These are phyloP conservation scores for Solanum pimpinellifolium DNA, from an alignment of 257 asterid species.

Conservation along the genomic window DNA sequence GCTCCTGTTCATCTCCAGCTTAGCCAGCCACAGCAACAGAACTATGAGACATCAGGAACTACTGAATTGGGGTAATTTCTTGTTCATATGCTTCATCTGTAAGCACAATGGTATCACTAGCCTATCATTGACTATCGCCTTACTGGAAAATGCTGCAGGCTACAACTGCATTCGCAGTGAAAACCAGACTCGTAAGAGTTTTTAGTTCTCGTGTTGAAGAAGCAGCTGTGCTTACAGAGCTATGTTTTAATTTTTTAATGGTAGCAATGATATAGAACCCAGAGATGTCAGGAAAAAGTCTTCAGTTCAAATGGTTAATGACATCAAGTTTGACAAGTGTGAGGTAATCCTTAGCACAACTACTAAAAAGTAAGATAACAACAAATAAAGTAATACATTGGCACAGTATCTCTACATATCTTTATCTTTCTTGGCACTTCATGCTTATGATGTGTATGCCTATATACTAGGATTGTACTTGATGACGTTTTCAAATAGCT, in stretches of 20 bases:
- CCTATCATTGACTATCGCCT: conserved; percentile 5
- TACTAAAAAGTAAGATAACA: background rate
- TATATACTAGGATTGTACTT: background rate
- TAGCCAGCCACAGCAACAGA: conserved; percentile 61
- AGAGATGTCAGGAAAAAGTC: background rate
- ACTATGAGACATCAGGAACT: conserved; percentile 18
- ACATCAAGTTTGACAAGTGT: conserved; percentile 2
- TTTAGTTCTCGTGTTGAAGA: background rate
- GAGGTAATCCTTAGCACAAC: conserved; percentile 10
- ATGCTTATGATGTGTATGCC: background rate
- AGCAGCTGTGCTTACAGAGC: background rate
- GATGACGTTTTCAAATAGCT: background rate
- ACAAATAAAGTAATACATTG: conserved; percentile 12
- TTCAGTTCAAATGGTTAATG: background rate
- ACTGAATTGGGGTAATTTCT: conserved; percentile 37
- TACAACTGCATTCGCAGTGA: conserved; percentile 22
- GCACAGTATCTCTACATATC: background rate
- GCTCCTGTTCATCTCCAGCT: conserved; percentile 61
- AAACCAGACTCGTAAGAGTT: conserved; percentile 6
- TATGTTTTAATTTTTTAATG: conserved; percentile 1
- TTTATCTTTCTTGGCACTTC: background rate
- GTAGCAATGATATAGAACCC: background rate
- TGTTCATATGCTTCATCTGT: background rate
- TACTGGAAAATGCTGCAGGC: conserved; percentile 20
- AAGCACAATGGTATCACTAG: background rate